Base-by-base conservation (phyloP, 129 eudicot genomes). In the Tagetes patula region DNA sequence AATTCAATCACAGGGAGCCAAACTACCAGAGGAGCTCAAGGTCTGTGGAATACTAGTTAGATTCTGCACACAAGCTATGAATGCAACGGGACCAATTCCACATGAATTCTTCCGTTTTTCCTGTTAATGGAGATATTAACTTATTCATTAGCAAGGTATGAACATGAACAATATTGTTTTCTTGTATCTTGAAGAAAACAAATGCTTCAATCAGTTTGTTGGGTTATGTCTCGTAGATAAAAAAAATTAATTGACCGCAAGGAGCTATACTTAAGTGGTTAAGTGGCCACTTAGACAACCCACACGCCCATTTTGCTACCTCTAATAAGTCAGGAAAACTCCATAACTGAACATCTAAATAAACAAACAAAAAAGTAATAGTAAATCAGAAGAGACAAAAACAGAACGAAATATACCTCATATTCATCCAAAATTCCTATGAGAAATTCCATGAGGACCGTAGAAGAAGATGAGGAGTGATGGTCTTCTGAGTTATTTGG, bases 21-120 rank as follows among this genome's bases (percentile, higher is more conserved):
- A 77, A 84, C 84, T 82, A 91, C 97, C 99, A 73, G 99, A 90
- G 77, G 92, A 84, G 78, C 83, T 94, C 83, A 95, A 82, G 69
- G 83, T 56, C 76, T 86, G 96, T 31, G 99, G 99, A 73, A 95
- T 82, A 75, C 75, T 95, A 77, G 82, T 73, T 69, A 95, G 91
- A 66, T 87, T 75, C 79, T 89, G 97, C 31, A 83, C 94, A 80
- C 87, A 83, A 76, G 97, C 97, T 67, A 95, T 82, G 69, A 90
- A 90, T 47, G 97, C 97, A 65, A 95, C 61, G 48, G 97, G 97
- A 49, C 97, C 99, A 65, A 90, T 77, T 55, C 96, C 97, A 67
- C 99, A 95, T 9, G 85, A 71, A 47, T 67, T 82, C 77, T 82
- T 85, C 47, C 86, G 78, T 82, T 88, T 95, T 65, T 82, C 96